A percentile compares a stretch with the other conserved stretches of the same genome.
Conservation (phyloP, 73 alveolate genomes). For the Paramecium sexaurelia region DNA sequence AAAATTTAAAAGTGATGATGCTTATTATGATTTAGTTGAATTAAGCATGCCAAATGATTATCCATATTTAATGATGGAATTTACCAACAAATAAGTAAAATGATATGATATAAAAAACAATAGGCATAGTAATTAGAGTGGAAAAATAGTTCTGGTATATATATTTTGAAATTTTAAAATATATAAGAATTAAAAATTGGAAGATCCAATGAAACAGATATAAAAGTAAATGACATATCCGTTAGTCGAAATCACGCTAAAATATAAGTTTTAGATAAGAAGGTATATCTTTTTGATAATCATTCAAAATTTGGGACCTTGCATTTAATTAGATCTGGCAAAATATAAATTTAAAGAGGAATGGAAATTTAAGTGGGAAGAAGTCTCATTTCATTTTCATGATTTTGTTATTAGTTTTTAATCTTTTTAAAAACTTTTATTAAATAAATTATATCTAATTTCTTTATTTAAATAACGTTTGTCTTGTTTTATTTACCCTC, state of each 20-base stretch:
- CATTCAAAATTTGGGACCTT: slow-evolving; percentile 64
- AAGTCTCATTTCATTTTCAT: slow-evolving; percentile 26
- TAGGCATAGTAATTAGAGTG: not conserved
- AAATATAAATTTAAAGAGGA: not conserved
- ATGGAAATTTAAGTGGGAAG: slow-evolving; percentile 35
- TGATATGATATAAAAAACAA: not conserved
- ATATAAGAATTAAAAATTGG: slow-evolving; percentile 29
- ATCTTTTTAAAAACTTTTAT: not conserved
- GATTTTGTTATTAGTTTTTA: not conserved
- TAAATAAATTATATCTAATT: not conserved
- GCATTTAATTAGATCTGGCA: slow-evolving; percentile 40
- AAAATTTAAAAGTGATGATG: slow-evolving; percentile 51
- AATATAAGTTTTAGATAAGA: not conserved
- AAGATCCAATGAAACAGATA: slow-evolving; percentile 62
- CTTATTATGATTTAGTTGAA: slow-evolving; percentile 63
- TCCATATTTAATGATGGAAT: slow-evolving; percentile 53
- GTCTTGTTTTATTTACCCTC: not conserved
- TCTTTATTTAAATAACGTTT: too few species aligned
- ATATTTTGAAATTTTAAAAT: not conserved
- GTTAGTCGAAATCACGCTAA: slow-evolving; percentile 61
- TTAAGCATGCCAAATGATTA: slow-evolving; percentile 56
- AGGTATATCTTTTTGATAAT: slow-evolving; percentile 26
- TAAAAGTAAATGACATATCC: slow-evolving; percentile 60
- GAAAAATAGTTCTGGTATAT: slow-evolving; percentile 2
- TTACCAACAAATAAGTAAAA: not conserved